Base-by-base conservation (phyloP, 176 grass and related monocot genomes). In the Oryza glumipatula region DNA sequence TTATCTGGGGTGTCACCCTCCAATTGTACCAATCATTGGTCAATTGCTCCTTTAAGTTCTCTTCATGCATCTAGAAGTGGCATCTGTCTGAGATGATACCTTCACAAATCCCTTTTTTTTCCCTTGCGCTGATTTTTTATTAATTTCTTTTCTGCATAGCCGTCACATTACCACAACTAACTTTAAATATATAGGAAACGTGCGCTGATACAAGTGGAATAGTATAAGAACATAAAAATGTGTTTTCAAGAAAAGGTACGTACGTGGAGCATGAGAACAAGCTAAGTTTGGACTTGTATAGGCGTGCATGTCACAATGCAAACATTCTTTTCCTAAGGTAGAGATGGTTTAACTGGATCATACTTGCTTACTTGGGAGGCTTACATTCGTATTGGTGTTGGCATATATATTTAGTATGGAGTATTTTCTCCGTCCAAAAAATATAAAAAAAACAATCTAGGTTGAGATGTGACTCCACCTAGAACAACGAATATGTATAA, bases 221-320 rank as follows among this genome's bases (percentile, higher is more conserved):
- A 44, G 7, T 72, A 45, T 46, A 45, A 45, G 46, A 72, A 72
- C 9, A 23, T 7, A 6, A 11, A 72, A 44, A 44, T 23, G 11
- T 26, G 9, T 12, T n/a, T 41, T 21, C 11, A 72, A 72, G 21
- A 24, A 23, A 46, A 7, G 11, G 44, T n/a, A n/a, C n/a, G n/a
- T n/a, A n/a, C n/a, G n/a, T 24, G 69, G 39, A 7, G 19, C 69
- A 72, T 23, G 21, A 72, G 69, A 72, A 72, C 69, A 72, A 72
- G 39, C 5, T 72, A 44, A 38, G 70, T 45, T 44, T 45, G 39
- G 11, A 39, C n/a, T 24, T 46, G 70, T 44, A 16, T 47, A 47
- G 70, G 11, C 24, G 22, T 9, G 43, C 39, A 41, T 44, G 7
- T 17, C 71, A 73, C 44, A 15, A 15, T 5, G 47, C 6, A 4